Base-by-base conservation (phyloP, 1,284 basidiomycete species). In the Ganoderma multipileum region DNA sequence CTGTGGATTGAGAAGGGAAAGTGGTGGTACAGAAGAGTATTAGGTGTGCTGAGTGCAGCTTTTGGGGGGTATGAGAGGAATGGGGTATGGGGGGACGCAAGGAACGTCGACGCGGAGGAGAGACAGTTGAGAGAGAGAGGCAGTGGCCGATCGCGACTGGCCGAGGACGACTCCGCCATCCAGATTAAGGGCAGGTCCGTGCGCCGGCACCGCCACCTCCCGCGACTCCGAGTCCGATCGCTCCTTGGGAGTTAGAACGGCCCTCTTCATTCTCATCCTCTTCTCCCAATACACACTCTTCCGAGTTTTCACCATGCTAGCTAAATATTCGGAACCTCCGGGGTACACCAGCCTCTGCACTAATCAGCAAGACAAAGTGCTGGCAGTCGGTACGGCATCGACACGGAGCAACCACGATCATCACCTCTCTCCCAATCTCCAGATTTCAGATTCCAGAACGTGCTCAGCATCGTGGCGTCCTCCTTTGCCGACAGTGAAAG, bases 31-130 rank as follows among this genome's bases (percentile, higher is more conserved):
- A 73, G 36, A 62, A 61, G 54, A 63, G 62, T 54, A 71, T 69
- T 66, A 70, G 64, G 64, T 26, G 72, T 76, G 78, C 77, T 76
- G 70, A 58, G 9, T 54, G 67, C 72, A 76, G 76, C 76, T 78
- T 79, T 76, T 73, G 55, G 73, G 39, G 75, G 75, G 75, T 76
- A 73, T 74, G 68, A 50, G 64, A 38, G 57, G 36, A 65, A 68
- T 63, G 58, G 68, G 69, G 67, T 71, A 70, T 73, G 69, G 47
- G 54, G 61, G 47, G 26, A 62, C 54, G 62, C 61, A 60, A 47
- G 18, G 68, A 67, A 33, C 26, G 65, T 63, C 68, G 69, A 66
- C 33, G 69, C 28, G 66, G 66, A 67, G 67, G 63, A 41, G 62
- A 39, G 36, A 55, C 33, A 16, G 47, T n/a, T 54, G 47, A 8